phyloP scores from a whole-genome alignment of 208 protist genomes.

The Leishmania tropica region DNA sequence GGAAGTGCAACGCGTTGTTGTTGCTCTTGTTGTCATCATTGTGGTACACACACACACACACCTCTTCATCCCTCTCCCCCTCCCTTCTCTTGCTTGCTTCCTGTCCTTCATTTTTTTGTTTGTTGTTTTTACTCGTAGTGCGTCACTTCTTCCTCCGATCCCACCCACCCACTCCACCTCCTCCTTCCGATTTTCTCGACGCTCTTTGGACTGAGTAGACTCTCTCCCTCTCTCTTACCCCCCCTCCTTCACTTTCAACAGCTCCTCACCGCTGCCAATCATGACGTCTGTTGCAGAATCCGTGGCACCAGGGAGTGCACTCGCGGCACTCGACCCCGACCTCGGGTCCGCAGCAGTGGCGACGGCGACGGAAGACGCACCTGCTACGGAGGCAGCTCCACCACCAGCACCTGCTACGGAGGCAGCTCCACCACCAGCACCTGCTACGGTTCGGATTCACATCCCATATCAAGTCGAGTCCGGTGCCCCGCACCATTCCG shows the following conservation, averaged over 20 bases:
- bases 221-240: too few species aligned
- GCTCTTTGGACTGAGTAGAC: too few species aligned
- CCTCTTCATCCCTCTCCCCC: not conserved
- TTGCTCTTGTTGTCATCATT: not conserved
- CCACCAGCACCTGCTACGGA: not conserved
- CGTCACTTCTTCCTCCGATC: not conserved
- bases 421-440: not conserved
- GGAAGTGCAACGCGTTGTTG: not conserved
- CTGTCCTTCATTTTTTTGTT: not conserved
- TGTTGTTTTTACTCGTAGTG: not conserved
- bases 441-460: conserved; percentile 13
- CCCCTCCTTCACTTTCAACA: not conserved
- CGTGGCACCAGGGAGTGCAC: not conserved
- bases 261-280: not conserved
- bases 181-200: not conserved
- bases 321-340: not conserved
- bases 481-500: conserved; percentile 1
- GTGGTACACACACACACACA: too few species aligned
- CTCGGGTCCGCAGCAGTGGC: not conserved
- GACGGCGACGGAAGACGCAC: not conserved
- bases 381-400: not conserved
- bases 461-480: conserved; percentile 18
- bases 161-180: not conserved
- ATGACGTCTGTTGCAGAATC: not conserved
- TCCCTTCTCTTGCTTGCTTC: not conserved